These are phyloP conservation scores for Moringa oleifera DNA, from an alignment of 345 rosid genomes.

Conservation along the genomic window DNA sequence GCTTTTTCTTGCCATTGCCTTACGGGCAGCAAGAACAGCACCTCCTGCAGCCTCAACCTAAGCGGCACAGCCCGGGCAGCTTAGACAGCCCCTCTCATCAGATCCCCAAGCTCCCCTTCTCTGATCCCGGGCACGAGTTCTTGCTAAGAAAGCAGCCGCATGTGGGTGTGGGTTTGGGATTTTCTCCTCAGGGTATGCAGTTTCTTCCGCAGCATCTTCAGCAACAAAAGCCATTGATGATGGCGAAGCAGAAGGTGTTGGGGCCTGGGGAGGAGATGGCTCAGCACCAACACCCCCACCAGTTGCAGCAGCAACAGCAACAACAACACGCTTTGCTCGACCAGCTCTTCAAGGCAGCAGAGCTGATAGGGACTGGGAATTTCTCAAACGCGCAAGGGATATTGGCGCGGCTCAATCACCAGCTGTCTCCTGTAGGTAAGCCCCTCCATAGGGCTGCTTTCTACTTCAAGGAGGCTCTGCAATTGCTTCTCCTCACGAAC, in stretches of 20 bases:
- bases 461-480: conserved; percentile 62
- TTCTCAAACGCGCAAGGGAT: conserved; percentile 77
- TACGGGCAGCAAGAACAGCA: conserved; percentile 22
- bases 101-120: conserved; percentile 29
- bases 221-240: conserved; percentile 20
- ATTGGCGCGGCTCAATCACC: conserved; percentile 99
- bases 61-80: conserved; percentile 36
- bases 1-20: conserved; percentile 28
- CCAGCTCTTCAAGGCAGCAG: conserved; percentile 50
- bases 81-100: conserved; percentile 23
- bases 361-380: conserved; percentile 50
- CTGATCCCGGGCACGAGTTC: conserved; percentile 29
- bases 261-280: conserved; percentile 21
- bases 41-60: conserved; percentile 34
- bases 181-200: conserved; percentile 32
- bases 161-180: conserved; percentile 10
- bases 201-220: conserved; percentile 31
- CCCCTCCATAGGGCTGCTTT: conserved; percentile 51
- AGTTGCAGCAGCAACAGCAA: conserved; percentile 22
- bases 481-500: conserved; percentile 27
- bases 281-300: conserved; percentile 24
- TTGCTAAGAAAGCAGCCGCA: conserved; percentile 20
- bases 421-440: conserved; percentile 50
- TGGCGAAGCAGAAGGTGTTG: conserved; percentile 26
- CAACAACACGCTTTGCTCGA: conserved; percentile 32